These are phyloP conservation scores for Pseudognaphalium luteoalbum DNA, from an alignment of 129 eudicot genomes.

Conservation along the genomic window DNA sequence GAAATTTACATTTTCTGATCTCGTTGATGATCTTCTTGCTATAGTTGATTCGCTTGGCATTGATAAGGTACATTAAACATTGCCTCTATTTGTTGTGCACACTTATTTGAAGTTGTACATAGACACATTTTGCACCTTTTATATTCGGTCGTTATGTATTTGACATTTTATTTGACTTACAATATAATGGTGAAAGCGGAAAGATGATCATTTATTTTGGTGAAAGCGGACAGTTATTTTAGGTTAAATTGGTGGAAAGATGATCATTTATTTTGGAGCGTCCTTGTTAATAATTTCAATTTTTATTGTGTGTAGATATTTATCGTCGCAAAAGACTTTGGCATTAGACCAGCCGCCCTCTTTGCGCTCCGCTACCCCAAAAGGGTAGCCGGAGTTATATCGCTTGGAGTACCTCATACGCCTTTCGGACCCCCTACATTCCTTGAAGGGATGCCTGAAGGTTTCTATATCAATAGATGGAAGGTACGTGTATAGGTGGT, in stretches of 20 bases:
- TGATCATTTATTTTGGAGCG: too few species aligned
- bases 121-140: background rate
- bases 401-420: slow-evolving; percentile 42
- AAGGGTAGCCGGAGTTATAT: slow-evolving; percentile 31
- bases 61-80: slow-evolving; percentile 33
- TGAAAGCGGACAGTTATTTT: too few species aligned
- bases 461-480: slow-evolving; percentile 57
- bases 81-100: background rate
- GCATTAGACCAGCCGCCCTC: slow-evolving; percentile 40
- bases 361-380: slow-evolving; percentile 42
- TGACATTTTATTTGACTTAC: too few species aligned
- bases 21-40: slow-evolving; percentile 35
- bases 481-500: slow-evolving; percentile 25
- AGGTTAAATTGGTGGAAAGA: too few species aligned
- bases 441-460: slow-evolving; percentile 43
- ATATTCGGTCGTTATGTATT: too few species aligned
- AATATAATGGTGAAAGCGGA: too few species aligned
- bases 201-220: too few species aligned
- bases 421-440: slow-evolving; percentile 24
- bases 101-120: background rate
- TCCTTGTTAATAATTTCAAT: background rate
- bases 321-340: slow-evolving; percentile 51
- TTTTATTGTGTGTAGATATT: slow-evolving; percentile 34
- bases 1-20: slow-evolving; percentile 30
- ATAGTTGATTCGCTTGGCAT: slow-evolving; percentile 40